Evolutionary conservation across 2,329 filamentous ascomycete species (phyloP).

Genomic region (Colletotrichum gloeosporioides): DNA sequence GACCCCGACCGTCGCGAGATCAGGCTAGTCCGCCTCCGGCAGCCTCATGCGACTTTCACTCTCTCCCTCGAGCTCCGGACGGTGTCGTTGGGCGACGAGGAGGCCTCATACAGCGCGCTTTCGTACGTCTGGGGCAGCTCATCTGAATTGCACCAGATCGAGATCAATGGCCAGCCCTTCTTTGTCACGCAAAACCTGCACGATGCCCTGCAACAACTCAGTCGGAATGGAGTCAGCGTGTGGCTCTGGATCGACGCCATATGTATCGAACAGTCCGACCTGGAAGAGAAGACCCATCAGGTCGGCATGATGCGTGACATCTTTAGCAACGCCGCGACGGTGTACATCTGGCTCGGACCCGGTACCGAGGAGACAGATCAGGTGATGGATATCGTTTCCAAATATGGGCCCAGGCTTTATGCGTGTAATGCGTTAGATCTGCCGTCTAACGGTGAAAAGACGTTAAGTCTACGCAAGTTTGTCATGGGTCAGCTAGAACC

Average conservation of each 20-base stretch:
- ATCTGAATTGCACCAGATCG: neutral
- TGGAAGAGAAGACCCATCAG: slow-evolving; percentile 24
- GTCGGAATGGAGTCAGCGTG: neutral
- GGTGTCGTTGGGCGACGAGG: neutral
- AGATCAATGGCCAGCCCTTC: neutral
- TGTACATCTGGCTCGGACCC: slow-evolving; percentile 25
- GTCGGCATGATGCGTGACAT: slow-evolving; percentile 24
- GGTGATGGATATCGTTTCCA: neutral
- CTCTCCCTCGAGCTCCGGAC: slow-evolving; percentile 12
- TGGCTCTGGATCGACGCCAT: slow-evolving; percentile 28
- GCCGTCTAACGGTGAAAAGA: slow-evolving; percentile 5
- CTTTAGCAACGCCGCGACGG: slow-evolving; percentile 18
- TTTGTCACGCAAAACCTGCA: neutral
- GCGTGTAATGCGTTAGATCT: neutral
- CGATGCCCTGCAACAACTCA: slow-evolving; percentile 13
- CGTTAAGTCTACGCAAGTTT: neutral
- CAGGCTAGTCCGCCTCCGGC: slow-evolving; percentile 18
- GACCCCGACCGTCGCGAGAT: slow-evolving; percentile 5
- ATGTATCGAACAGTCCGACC: slow-evolving; percentile 25
- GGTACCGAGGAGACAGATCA: neutral
- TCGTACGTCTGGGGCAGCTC: slow-evolving; percentile 27
- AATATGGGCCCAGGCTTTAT: accelerated
- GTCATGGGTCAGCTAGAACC: neutral
- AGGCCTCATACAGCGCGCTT: slow-evolving; percentile 18
- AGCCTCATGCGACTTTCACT: neutral